Evolutionary conservation across 768 basidiomycete genomes (phyloP), one percentile per base, ranked within the genome.

Genomic region (Boletus rufocinnamomeus): DNA sequence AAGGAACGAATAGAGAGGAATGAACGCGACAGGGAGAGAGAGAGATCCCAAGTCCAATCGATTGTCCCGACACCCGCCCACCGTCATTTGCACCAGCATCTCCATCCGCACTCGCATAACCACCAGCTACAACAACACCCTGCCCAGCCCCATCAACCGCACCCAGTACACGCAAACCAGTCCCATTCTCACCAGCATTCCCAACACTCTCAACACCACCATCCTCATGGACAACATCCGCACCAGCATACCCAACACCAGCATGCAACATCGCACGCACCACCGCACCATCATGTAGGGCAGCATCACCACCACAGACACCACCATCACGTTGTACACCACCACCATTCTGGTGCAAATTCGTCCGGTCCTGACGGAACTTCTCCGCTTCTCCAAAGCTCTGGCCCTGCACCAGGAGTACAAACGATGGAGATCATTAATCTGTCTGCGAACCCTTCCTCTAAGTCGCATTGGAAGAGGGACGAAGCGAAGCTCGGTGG

Each of bases 361-460:
- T 66, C 61, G n/a, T 62, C 71, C 21, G 68, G 70, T 44, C 66
- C 68, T 16, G 64, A 69, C 53, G 66, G 71, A 46, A 52, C 61
- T 62, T 58, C 65, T 54, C 60, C 69, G 72, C 57, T 78, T 77
- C 28, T 77, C 71, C 44, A 75, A 74, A 35, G 69, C 17, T 46
- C 77, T 6, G 76, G 75, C 27, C 69, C 70, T 37, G 71, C 70
- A 2, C 77, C 71, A 34, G 66, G 72, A 50, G 59, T 69, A 30
- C 81, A 81, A 61, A 77, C 79, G 11, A 79, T 82, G 21, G 84
- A 85, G 58, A 73, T 83, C 46, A 81, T 85, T 44, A 83, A 78
- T 54, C 69, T 83, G 14, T 75, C 79, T 38, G 68, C 72, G 23
- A 73, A 67, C 37, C 45, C 64, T 25, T 64, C 71, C 17, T 63